These are phyloP conservation scores for Iberis amara DNA, from an alignment of 441 rosid genomes.

Conservation along the genomic window DNA sequence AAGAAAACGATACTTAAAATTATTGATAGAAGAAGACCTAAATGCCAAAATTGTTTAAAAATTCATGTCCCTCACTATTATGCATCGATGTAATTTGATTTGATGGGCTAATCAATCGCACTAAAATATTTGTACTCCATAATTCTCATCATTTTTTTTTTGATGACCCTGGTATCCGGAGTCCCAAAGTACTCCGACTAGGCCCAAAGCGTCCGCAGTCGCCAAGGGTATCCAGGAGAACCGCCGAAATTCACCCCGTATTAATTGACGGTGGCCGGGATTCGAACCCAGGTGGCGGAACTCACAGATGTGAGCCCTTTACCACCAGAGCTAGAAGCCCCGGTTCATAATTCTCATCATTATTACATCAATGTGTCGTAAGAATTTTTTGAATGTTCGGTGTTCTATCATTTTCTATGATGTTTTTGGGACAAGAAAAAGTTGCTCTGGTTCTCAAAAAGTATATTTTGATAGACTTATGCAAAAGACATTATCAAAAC, in stretches of 20 bases:
- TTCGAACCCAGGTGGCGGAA: no score
- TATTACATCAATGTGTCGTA: constrained; percentile 27
- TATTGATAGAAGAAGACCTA: constrained; percentile 20
- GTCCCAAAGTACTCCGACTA: no score
- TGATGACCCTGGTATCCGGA: no score
- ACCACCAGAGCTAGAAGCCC: no score
- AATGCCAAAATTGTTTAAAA: constrained; percentile 23
- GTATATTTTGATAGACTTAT: not conserved
- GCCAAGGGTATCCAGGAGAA: no score
- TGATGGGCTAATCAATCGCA: constrained; percentile 18
- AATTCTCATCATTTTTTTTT: constrained; percentile 30
- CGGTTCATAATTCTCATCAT: no score
- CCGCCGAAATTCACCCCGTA: no score
- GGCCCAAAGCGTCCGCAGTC: no score
- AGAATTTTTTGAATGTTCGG: constrained; percentile 8
- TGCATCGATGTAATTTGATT: constrained; percentile 24
- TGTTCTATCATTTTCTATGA: not conserved
- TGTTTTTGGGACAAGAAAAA: constrained; percentile 1
- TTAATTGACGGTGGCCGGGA: no score
- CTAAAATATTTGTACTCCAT: constrained; percentile 18
- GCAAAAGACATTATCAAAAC: constrained; percentile 2
- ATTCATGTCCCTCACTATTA: constrained; percentile 22
- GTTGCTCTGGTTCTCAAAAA: not conserved
- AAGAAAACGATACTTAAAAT: constrained; percentile 23
- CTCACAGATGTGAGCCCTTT: no score